Conservation (phyloP, 768 basidiomycete species). For the Scleroderma bovista region DNA sequence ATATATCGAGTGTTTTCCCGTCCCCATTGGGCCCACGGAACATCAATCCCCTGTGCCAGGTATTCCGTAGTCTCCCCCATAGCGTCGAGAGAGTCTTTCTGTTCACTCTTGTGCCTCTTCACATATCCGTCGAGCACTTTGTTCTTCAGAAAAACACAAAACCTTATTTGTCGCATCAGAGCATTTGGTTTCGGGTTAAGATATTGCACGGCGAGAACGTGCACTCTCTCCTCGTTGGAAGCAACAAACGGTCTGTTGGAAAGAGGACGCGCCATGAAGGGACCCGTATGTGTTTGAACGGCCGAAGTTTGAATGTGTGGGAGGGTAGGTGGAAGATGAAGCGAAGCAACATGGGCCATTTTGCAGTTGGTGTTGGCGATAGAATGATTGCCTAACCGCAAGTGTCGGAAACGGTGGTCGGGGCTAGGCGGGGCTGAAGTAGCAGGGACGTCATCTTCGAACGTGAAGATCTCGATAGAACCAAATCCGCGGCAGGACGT, state of each 20-base stretch:
- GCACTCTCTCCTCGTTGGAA: constrained; percentile 17
- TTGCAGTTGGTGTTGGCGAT: background rate
- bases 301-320: constrained; percentile 9
- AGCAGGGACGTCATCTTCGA: constrained; percentile 16
- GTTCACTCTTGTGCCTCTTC: background rate
- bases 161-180: constrained; percentile 6
- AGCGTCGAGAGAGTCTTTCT: background rate
- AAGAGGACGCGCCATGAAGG: constrained; percentile 24
- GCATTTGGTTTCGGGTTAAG: background rate
- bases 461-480: constrained; percentile 39
- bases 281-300: constrained; percentile 29
- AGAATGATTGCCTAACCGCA: too few relatives aligned
- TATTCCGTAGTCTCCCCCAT: background rate
- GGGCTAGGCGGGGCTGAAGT: background rate
- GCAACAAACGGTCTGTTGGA: constrained; percentile 21
- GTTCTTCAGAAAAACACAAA: constrained; percentile 32
- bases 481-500: constrained; percentile 32
- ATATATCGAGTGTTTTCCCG: constrained; percentile 30
- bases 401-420: too few relatives aligned
- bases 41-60: too few relatives aligned
- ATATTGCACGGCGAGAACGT: constrained; percentile 23
- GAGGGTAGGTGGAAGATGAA: constrained; percentile 10
- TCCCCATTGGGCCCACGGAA: constrained; percentile 39
- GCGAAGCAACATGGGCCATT: constrained; percentile 16
- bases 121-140: constrained; percentile 20